Evolutionary conservation across 2,329 filamentous ascomycete species (phyloP), one percentile per base, ranked within the genome.

Genomic region (Raffaelea ambrosiae): DNA sequence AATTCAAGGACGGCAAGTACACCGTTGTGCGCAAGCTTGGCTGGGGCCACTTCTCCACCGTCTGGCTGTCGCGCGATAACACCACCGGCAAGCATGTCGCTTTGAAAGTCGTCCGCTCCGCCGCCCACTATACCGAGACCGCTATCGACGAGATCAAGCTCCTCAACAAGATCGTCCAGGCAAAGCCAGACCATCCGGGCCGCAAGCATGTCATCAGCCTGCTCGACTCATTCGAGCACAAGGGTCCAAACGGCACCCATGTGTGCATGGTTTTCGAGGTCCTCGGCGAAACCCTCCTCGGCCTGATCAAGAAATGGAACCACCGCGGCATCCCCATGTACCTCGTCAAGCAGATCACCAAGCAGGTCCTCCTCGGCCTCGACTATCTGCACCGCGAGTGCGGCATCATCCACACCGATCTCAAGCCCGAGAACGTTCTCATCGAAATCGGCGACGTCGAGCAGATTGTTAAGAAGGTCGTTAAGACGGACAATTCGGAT

Each of bases 221-320:
- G 36, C 78, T 97, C 58, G 91, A 97, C 67, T 95, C 88, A 0
- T 98, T 98, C 65, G 91, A 96, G 64, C 93, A 97, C 71, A 94
- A 94, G 66, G 93, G 93, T 10, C 91, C 91, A 40, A 94, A 98
- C 61, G 93, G 93, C 43, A 86, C 88, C 45, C 93, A 98, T 62
- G 89, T 97, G 50, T 98, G 93, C 72, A 97, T 98, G 91, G 93
- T 98, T 8, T 98, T 98, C 59, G 93, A 98, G 66, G 93, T 98
- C 3, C 69, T 98, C 48, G 93, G 93, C 47, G 90, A 97, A 75
- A 97, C 97, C 62, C 69, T 97, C 54, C 71, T 97, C 46, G 91
- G 93, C 22, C 69, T 98, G 62, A 96, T 98, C 74, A 97, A 97
- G 79, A 83, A 88, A 59, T 97, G 91, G 90, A 96, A 97, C 65